Evolutionary conservation across 2,329 filamentous ascomycete species (phyloP), one percentile per base, ranked within the genome.

Genomic region (Macrophomina pseudophaseolina): DNA sequence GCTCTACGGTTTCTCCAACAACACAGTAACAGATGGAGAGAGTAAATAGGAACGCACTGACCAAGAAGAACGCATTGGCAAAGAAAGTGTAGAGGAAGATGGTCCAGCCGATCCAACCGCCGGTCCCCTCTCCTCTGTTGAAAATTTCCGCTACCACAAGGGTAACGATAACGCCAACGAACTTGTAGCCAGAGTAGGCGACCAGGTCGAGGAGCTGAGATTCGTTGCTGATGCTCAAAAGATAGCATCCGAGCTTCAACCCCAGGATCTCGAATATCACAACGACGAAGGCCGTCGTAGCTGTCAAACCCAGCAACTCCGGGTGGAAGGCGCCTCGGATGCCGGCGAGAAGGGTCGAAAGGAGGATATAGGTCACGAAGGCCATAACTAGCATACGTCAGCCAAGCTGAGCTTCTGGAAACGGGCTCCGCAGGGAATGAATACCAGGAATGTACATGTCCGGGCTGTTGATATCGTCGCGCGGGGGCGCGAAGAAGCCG

Each of bases 111-210:
- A 93, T 83, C 92, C 91, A 96, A 65, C 93, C 91, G 59, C 94
- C 91, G 2, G 93, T 95, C 28, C 94, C 91, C 73, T 89, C 88
- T 52, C 93, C 91, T 12, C 89, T 88, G 66, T 90, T 96, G 70
- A 92, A 80, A 16, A 93, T 85, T 78, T 96, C 92, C 16, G 92
- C 90, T 18, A 94, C 81, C 12, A 91, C 86, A 69, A 98, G 88
- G 0, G 94, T 97, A 59, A 92, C 86, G 68, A 99, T 99, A 72
- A 97, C 93, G 38, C 94, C 95, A 33, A 99, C 94, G 75, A 99
- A 99, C 80, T 99, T 99, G 83, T 99, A 99, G 23, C 96, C 96
- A 2, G 91, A 94, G 81, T 99, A 99, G 5, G 96, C 96, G 64
- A 99, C 90, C 60, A 99, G 81, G 74, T 99, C 95, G 67, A 98